Evolutionary conservation across 1,284 basidiomycete genomes (phyloP), one percentile per base, ranked within the genome.

Genomic region (Boletus holoroseus): DNA sequence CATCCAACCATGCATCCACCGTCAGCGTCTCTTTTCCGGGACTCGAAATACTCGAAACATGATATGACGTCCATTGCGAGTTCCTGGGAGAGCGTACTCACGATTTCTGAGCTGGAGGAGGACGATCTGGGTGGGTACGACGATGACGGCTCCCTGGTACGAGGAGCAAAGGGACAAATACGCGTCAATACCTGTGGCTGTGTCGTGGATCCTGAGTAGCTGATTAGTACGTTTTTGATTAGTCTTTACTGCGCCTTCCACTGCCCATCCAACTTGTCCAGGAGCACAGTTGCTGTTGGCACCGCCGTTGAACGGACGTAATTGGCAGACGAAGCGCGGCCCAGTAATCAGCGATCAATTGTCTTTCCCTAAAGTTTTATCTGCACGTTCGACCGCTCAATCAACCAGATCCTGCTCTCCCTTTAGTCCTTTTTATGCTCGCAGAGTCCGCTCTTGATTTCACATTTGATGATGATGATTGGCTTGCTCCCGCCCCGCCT

Each of bases 381-480:
- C 41, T 45, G 42, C 53, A 32, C 35, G 31, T 42, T 43, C 36
- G 42, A 40, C 47, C 32, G 16, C 41, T 38, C 50, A 32, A 34
- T 41, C 44, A 36, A 8, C 44, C 36, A 44, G 44, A 16, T n/a
- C 9, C 37, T 26, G 34, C 28, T 22, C 49, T 39, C 38, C 30
- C 27, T 43, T 32, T 30, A 36, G 24, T 16, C 16, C 32, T 30
- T 40, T 66, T 57, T 48, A 83, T 85, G 82, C 74, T 83, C 41
- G 76, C 81, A 51, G 73, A 77, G 52, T 70, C 81, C 55, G 60
- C 78, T 55, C 70, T 83, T 56, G 82, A 83, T 63, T 68, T 82
- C 61, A 70, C 74, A 49, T 84, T 82, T 68, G 80, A 80, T 61
- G 82, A 84, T 58, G 82, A 83, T 68, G 82, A 77, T 66, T 73